Evolutionary conservation across 768 basidiomycete genomes (phyloP).

Genomic region (Tulasnella sp.): DNA sequence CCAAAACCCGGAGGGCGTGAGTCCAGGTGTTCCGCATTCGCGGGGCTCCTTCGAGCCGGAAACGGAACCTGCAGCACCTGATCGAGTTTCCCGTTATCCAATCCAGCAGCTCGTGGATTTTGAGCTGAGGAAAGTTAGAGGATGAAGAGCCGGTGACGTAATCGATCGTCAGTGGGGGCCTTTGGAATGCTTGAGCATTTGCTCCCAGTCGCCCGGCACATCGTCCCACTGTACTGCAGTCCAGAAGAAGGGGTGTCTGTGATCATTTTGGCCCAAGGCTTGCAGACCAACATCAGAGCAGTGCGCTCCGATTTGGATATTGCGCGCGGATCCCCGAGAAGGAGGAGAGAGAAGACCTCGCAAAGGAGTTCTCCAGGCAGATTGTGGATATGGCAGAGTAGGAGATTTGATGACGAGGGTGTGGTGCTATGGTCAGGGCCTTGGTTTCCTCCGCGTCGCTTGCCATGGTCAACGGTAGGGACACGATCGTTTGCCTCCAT

Average conservation of each 20-base stretch:
- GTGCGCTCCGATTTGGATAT: neutral
- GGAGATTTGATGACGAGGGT: no score
- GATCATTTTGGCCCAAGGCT: neutral
- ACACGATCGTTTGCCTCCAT: no score
- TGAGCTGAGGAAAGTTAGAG: neutral
- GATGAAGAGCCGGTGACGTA: neutral
- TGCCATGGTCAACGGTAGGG: neutral
- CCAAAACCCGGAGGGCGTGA: neutral
- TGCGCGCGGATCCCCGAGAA: neutral
- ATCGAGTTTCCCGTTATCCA: neutral
- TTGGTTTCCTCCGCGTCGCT: neutral
- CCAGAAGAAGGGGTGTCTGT: neutral
- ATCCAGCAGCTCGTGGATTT: neutral
- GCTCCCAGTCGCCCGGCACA: neutral
- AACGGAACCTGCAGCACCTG: neutral
- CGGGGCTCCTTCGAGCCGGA: no score
- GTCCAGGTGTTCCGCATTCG: no score
- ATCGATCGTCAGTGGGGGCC: neutral
- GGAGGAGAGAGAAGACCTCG: neutral
- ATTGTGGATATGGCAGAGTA: neutral
- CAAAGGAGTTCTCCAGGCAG: neutral
- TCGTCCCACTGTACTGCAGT: neutral
- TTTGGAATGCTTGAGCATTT: neutral
- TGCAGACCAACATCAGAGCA: neutral
- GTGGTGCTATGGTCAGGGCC: neutral